Evolutionary conservation across 2,329 filamentous ascomycete genomes (phyloP).

Genomic region (Fusarium sp.): DNA sequence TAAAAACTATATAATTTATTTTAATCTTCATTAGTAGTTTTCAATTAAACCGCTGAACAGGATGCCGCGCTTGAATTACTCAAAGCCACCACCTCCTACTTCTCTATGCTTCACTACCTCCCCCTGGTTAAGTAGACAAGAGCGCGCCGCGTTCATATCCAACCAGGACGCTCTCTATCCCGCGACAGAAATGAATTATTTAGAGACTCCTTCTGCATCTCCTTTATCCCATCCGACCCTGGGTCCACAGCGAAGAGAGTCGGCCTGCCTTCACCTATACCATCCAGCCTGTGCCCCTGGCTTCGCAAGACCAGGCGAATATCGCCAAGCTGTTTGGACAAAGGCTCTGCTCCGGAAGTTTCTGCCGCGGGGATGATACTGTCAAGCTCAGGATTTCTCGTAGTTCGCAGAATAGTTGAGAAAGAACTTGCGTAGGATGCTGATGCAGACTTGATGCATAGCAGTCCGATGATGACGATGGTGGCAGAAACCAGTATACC

Average conservation of each 20-base stretch:
- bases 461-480: background rate
- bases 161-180: too few species aligned
- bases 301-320: background rate
- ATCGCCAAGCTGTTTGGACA: background rate
- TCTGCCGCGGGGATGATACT: background rate
- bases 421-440: conserved; percentile 10
- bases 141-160: too few species aligned
- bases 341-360: conserved; percentile 10
- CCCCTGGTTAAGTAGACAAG: too few species aligned
- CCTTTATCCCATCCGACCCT: background rate
- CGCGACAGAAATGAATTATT: too few species aligned
- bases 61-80: too few species aligned
- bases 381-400: conserved; percentile 13
- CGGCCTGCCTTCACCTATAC: fast-evolving
- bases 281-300: fast-evolving
- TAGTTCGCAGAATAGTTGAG: conserved; percentile 23
- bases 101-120: too few species aligned
- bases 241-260: background rate
- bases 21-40: too few species aligned
- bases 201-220: too few species aligned
- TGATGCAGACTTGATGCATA: conserved; percentile 6
- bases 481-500: fast-evolving
- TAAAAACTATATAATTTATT: too few species aligned
- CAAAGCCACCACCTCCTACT: too few species aligned
- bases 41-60: too few species aligned